Evolutionary conservation across 129 eudicot genomes (phyloP), one percentile per base, ranked within the genome.

Genomic region (Flaveria brownii): DNA sequence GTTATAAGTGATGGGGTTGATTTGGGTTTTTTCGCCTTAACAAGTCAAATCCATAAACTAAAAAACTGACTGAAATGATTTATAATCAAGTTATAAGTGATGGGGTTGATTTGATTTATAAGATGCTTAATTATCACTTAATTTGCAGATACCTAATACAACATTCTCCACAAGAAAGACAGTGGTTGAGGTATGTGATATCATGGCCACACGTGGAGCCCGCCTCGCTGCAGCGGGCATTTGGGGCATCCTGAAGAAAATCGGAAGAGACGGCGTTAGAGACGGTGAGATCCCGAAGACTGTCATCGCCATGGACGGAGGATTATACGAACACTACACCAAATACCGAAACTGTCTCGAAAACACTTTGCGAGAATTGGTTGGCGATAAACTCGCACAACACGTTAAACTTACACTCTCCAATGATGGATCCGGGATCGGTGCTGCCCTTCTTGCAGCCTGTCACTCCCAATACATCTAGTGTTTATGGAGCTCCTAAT

Each of bases 381-480:
- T 94, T 0, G 99, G 96, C 5, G 90, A 78, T 6, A 79, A 85
- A 68, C 64, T 78, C 25, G 82, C 84, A 1, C 15, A 80, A 56
- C 70, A 61, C 13, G 59, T 94, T 46, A 56, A 43, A 62, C 65
- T 91, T 51, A 84, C 81, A 86, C 98, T 71, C 68, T 91, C 89
- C 43, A 89, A 82, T 7, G 97, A 94, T 75, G 99, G 97, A 8
- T 91, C 96, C 0, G 97, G 99, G 28, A 87, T 87, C 10, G 99
- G 99, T 18, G 99, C 99, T n/a, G 96, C 99, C 59, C 96, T 94
- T 52, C 87, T 94, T 18, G 98, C 98, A 7, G 97, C 98, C 62
- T 91, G 92, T 43, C 89, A 94, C 70, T 94, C 97, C 42, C 81
- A 23, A 5, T 89, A 91, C 82, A 70, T 76, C 46, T 87, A 84